phyloP scores from a whole-genome alignment of 257 asterid species.

The Voacanga thouarsii region DNA sequence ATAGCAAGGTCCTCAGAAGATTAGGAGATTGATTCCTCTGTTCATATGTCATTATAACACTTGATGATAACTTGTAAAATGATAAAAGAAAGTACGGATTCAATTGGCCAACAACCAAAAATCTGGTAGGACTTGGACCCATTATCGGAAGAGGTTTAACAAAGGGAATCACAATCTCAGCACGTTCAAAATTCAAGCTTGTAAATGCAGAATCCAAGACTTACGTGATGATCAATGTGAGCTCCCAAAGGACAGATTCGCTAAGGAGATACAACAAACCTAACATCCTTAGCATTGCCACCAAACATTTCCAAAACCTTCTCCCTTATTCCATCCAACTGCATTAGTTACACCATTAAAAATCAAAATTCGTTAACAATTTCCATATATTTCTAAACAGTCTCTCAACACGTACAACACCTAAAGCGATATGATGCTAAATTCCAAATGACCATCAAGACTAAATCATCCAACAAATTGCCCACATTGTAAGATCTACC shows the following conservation, averaged over 20 bases:
- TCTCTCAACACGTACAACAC: background rate
- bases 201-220: no score
- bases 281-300: constrained; percentile 53
- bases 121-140: background rate
- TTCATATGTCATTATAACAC: no score
- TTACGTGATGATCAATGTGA: constrained; percentile 96
- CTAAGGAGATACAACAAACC: constrained; percentile 79
- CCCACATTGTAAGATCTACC: no score
- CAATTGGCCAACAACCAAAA: background rate
- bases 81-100: no score
- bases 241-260: constrained; percentile 98
- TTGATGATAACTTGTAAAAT: no score
- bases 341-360: constrained; percentile 28
- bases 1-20: no score
- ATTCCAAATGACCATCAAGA: background rate
- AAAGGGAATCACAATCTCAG: background rate
- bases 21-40: no score
- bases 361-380: background rate
- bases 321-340: constrained; percentile 61
- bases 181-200: background rate
- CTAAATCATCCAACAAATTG: no score
- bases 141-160: background rate
- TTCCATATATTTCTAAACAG: background rate
- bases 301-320: constrained; percentile 66
- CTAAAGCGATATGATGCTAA: background rate